Evolutionary conservation across 108 stramenopile genomes (phyloP).

Genomic region (Chaetoceros tenuissimus): DNA sequence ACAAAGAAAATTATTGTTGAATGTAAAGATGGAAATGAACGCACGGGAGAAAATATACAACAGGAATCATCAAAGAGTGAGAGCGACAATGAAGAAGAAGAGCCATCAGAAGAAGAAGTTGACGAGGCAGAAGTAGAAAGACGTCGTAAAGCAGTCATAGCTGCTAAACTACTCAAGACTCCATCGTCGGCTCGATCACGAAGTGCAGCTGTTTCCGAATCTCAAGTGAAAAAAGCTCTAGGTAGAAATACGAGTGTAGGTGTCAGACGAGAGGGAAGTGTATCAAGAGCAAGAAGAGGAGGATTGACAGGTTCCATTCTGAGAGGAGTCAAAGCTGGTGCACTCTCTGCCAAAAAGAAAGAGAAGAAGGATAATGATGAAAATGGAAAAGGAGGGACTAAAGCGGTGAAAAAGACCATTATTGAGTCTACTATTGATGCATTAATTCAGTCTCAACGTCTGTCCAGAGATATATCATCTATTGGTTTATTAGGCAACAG

Average conservation of each 20-base stretch:
- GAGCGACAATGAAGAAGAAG: no score
- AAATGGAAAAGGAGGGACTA: not conserved
- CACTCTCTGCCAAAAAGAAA: slow-evolving; percentile 5
- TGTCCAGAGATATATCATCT: not conserved
- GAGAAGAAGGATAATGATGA: not conserved
- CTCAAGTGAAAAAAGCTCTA: not conserved
- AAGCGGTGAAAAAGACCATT: not conserved
- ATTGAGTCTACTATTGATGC: not conserved
- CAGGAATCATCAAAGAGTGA: no score
- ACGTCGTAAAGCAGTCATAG: not conserved
- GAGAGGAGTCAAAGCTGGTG: slow-evolving; percentile 11
- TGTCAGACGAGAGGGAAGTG: slow-evolving; percentile 18
- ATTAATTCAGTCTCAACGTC: not conserved
- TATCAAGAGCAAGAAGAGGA: slow-evolving; percentile 9
- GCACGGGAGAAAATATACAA: no score
- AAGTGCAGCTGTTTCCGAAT: not conserved
- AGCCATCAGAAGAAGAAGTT: no score
- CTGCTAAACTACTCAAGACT: not conserved
- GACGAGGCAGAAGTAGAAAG: no score
- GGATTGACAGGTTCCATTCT: slow-evolving; percentile 7
- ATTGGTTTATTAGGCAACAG: not conserved
- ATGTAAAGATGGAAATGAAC: no score
- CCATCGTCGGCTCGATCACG: not conserved
- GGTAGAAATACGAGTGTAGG: slow-evolving; percentile 22
- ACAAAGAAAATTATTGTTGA: no score